phyloP scores from a whole-genome alignment of 495 filamentous ascomycete species.

The Aspergillus incahuasiensis region DNA sequence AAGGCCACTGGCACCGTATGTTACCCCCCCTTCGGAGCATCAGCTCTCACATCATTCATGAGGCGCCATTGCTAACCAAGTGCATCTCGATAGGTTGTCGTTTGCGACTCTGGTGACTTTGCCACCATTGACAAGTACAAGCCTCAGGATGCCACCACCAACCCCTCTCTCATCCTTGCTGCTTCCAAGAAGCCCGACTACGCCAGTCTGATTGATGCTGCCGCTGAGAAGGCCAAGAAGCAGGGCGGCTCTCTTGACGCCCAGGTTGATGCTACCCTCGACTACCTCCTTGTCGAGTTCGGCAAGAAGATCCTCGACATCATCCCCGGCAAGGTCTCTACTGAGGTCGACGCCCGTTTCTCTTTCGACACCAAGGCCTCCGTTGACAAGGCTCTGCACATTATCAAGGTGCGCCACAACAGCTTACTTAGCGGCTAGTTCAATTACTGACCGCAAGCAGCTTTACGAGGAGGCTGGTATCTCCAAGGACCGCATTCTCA shows the following conservation, averaged over 20 bases:
- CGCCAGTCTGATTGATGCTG: conserved; percentile 82
- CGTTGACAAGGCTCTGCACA: conserved; percentile 92
- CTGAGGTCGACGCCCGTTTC: conserved; percentile 94
- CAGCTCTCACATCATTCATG: conserved; percentile 13
- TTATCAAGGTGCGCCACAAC: conserved; percentile 70
- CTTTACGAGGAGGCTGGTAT: conserved; percentile 91
- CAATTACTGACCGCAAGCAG: conserved; percentile 40
- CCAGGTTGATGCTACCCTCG: conserved; percentile 77
- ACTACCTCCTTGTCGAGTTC: conserved; percentile 95
- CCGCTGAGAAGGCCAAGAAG: conserved; percentile 78
- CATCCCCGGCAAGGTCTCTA: conserved; percentile 96
- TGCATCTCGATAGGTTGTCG: conserved; percentile 23
- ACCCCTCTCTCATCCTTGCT: conserved; percentile 95
- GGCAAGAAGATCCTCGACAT: conserved; percentile 96
- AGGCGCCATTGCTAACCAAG: conserved; percentile 13
- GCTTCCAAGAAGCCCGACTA: conserved; percentile 98
- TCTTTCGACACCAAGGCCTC: conserved; percentile 93
- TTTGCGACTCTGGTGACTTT: conserved; percentile 27
- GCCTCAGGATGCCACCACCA: conserved; percentile 99
- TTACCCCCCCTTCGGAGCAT: conserved; percentile 54
- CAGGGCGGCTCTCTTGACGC: conserved; percentile 61
- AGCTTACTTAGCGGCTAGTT: neutral
- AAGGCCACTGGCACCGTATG: conserved; percentile 93
- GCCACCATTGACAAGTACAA: conserved; percentile 98
- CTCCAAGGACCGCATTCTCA: conserved; percentile 79